These are phyloP conservation scores for Fusarium fracticaudum DNA, from an alignment of 2,329 filamentous ascomycete species.

Conservation along the genomic window DNA sequence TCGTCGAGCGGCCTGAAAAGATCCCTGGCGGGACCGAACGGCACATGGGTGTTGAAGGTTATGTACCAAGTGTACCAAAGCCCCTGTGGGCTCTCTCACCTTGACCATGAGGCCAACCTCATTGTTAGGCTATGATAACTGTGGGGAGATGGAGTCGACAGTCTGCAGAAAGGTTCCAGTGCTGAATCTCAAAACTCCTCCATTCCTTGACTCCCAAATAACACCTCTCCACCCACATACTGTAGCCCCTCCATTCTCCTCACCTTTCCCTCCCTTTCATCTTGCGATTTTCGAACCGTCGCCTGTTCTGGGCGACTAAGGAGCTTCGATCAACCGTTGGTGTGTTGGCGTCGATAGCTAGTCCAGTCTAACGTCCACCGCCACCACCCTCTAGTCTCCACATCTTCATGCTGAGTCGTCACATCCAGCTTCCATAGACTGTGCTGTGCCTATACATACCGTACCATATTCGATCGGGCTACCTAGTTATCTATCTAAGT, in stretches of 20 bases:
- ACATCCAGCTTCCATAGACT: conserved; percentile 30
- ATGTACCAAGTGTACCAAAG: conserved; percentile 5
- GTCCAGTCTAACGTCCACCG: conserved; percentile 40
- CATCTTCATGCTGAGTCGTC: conserved; percentile 37
- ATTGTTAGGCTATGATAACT: conserved; percentile 35
- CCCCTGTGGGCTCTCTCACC: conserved; percentile 25
- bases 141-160: conserved; percentile 43
- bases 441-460: conserved; percentile 3
- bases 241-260: conserved; percentile 44
- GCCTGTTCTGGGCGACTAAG: conserved; percentile 39
- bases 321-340: conserved; percentile 44
- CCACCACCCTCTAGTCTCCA: conserved; percentile 42
- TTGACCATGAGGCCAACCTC: conserved; percentile 37
- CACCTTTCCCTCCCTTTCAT: conserved; percentile 39
- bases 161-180: conserved; percentile 32
- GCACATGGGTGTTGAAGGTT: conserved; percentile 34
- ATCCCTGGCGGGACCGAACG: conserved; percentile 37
- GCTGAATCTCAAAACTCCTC: conserved; percentile 40
- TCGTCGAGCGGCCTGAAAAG: conserved; percentile 27
- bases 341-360: conserved; percentile 44
- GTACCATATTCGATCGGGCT: conserved; percentile 27
- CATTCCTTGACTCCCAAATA: conserved; percentile 45
- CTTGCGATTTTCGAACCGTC: conserved; percentile 39
- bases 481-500: conserved; percentile 21
- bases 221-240: conserved; percentile 45